Evolutionary conservation across 495 filamentous ascomycete species (phyloP).

Genomic region (Penicillium angulare): DNA sequence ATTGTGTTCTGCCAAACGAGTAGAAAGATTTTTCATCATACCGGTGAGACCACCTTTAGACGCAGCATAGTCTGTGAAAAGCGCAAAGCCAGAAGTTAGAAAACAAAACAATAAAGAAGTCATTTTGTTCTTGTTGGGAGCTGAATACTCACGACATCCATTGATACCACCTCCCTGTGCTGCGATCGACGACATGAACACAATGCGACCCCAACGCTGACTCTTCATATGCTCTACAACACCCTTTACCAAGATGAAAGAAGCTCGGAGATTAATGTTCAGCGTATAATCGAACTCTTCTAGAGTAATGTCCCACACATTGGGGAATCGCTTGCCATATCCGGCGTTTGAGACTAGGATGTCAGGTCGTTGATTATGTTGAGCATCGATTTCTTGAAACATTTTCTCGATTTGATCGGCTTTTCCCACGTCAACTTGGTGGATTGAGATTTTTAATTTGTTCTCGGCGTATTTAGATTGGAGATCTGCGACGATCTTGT

Average conservation of each 20-base stretch:
- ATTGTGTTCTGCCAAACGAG: conserved; percentile 57
- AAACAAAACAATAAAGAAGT: no score
- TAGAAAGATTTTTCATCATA: conserved; percentile 65
- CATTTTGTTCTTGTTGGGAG: no score
- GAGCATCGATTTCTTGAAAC: conserved; percentile 48
- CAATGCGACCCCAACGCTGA: conserved; percentile 63
- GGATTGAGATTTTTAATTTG: conserved; percentile 48
- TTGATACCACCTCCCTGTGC: conserved; percentile 66
- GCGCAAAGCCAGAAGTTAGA: no score
- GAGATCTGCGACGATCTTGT: conserved; percentile 43
- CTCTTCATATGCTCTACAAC: conserved; percentile 63
- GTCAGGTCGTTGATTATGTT: conserved; percentile 57
- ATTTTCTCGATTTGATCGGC: conserved; percentile 50
- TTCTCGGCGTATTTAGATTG: conserved; percentile 25
- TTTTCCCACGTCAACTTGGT: conserved; percentile 56
- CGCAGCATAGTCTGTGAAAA: conserved; percentile 59
- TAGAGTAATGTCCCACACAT: conserved; percentile 51
- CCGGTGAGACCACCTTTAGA: conserved; percentile 63
- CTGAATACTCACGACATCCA: conserved; percentile 52
- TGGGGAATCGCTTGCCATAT: conserved; percentile 47
- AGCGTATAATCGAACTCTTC: conserved; percentile 69
- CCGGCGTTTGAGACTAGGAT: conserved; percentile 63
- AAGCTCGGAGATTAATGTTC: conserved; percentile 62
- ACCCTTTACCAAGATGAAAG: conserved; percentile 65
- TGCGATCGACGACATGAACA: conserved; percentile 68